Evolutionary conservation across 352 stramenopile species (phyloP).

Genomic region (Pythium myriotylum): DNA sequence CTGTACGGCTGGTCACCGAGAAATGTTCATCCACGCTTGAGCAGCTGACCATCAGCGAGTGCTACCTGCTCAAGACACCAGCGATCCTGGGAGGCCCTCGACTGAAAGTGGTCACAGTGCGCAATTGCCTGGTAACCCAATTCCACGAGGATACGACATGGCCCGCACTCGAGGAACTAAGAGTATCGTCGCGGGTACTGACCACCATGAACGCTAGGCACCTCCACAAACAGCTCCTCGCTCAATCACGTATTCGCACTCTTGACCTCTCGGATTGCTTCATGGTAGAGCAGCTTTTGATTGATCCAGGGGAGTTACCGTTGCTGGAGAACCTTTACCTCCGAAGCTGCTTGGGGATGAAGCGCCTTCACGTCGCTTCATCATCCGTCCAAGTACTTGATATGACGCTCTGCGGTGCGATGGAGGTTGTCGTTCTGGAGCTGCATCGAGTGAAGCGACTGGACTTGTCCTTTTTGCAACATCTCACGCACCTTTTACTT

Average conservation of each 20-base stretch:
- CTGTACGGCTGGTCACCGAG: constrained; percentile 42
- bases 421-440: constrained; percentile 55
- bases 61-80: constrained; percentile 59
- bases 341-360: constrained; percentile 47
- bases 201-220: constrained; percentile 40
- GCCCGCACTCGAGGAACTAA: constrained; percentile 48
- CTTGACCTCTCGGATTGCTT: constrained; percentile 52
- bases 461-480: constrained; percentile 68
- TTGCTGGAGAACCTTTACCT: constrained; percentile 43
- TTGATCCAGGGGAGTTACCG: constrained; percentile 60
- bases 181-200: constrained; percentile 51
- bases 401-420: constrained; percentile 43
- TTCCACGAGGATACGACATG: constrained; percentile 48
- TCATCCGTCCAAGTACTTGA: constrained; percentile 42
- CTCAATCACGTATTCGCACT: constrained; percentile 26
- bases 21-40: constrained; percentile 40
- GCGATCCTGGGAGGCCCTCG: constrained; percentile 37
- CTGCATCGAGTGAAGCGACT: constrained; percentile 34
- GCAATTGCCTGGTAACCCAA: constrained; percentile 45
- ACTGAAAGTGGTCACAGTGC: constrained; percentile 39
- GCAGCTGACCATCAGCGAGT: constrained; percentile 50
- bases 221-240: constrained; percentile 49
- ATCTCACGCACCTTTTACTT: constrained; percentile 58
- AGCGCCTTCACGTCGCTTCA: constrained; percentile 60
- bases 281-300: constrained; percentile 57